These are phyloP conservation scores for Naumovozyma baii DNA, from an alignment of 805 yeast genomes.

Conservation along the genomic window DNA sequence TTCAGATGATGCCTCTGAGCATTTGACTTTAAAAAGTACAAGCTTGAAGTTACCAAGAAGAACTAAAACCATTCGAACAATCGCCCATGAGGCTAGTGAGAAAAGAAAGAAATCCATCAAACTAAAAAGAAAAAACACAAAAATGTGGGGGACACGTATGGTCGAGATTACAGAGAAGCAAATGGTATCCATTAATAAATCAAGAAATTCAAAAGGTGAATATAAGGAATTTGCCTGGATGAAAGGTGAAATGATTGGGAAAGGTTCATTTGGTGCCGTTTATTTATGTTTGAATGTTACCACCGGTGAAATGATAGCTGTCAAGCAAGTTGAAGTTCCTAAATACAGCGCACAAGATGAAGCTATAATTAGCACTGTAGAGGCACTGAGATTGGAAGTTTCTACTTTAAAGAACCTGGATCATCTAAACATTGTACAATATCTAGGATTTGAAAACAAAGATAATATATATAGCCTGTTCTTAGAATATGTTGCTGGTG, in stretches of 20 bases:
- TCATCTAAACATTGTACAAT: slow-evolving; percentile 90
- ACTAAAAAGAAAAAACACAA: slow-evolving; percentile 72
- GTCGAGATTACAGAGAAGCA: slow-evolving; percentile 79
- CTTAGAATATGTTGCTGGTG: slow-evolving; percentile 95
- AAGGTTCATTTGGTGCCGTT: slow-evolving; percentile 94
- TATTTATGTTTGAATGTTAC: slow-evolving; percentile 87
- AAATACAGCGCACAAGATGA: slow-evolving; percentile 33
- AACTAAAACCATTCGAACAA: slow-evolving; percentile 85
- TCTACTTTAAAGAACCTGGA: slow-evolving; percentile 89
- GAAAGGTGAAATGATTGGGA: slow-evolving; percentile 91
- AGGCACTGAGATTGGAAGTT: slow-evolving; percentile 81
- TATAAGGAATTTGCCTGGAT: slow-evolving; percentile 92
- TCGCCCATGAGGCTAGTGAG: slow-evolving; percentile 82
- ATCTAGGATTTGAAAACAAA: slow-evolving; percentile 79
- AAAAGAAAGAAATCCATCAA: slow-evolving; percentile 36
- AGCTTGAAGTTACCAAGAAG: slow-evolving; percentile 36
- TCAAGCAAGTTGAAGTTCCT: slow-evolving; percentile 80
- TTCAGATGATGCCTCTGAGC: no score
- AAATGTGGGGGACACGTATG: slow-evolving; percentile 94
- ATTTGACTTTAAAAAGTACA: not conserved
- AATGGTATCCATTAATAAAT: slow-evolving; percentile 54
- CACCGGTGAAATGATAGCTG: slow-evolving; percentile 98
- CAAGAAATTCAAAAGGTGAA: slow-evolving; percentile 56
- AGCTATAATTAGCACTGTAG: slow-evolving; percentile 53
- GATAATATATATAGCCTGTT: slow-evolving; percentile 74